A percentile compares a stretch with the other conserved stretches of the same genome.
Conservation (phyloP, 176 grass and related monocot species). For the Ampelocalamus luodianensis region DNA sequence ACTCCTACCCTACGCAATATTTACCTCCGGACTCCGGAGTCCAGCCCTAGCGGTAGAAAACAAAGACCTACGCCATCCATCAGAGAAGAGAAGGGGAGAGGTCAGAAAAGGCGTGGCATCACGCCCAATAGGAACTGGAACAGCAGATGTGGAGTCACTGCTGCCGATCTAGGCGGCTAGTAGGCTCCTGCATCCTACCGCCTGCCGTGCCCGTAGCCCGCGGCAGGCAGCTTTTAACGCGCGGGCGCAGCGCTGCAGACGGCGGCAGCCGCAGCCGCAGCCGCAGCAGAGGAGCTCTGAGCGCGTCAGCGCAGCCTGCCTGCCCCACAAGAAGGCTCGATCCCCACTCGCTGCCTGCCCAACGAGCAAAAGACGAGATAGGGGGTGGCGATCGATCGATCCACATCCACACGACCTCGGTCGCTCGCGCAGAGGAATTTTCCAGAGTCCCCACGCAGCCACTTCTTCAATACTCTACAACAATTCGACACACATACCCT, state of each 20-base stretch:
- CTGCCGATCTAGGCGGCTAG: not conserved
- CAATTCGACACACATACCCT: not conserved
- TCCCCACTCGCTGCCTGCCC: conserved; percentile 10
- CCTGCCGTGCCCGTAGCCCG: not conserved
- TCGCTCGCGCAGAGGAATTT: conserved; percentile 51
- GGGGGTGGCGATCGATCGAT: not conserved
- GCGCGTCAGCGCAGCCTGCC: not conserved
- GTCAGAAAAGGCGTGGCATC: not conserved
- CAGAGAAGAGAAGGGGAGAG: not conserved
- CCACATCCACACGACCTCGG: not conserved
- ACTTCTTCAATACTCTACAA: not conserved
- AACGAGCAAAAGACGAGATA: not conserved
- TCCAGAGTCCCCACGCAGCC: conserved; percentile 57
- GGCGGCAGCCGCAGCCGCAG: conserved; percentile 33
- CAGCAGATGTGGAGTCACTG: not conserved
- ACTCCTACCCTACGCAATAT: too few species aligned
- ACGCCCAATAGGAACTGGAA: not conserved
- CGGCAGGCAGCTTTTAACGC: conserved; percentile 39
- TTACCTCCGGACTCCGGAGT: not conserved
- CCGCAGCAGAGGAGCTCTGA: not conserved
- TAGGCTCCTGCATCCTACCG: not conserved
- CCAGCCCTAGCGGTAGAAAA: not conserved
- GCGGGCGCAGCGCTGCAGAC: conserved; percentile 33
- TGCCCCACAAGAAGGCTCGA: conserved; percentile 44
- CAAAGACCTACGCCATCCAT: not conserved